Base-by-base conservation (phyloP, 2,329 filamentous ascomycete genomes). In the Clonostachys sp. region DNA sequence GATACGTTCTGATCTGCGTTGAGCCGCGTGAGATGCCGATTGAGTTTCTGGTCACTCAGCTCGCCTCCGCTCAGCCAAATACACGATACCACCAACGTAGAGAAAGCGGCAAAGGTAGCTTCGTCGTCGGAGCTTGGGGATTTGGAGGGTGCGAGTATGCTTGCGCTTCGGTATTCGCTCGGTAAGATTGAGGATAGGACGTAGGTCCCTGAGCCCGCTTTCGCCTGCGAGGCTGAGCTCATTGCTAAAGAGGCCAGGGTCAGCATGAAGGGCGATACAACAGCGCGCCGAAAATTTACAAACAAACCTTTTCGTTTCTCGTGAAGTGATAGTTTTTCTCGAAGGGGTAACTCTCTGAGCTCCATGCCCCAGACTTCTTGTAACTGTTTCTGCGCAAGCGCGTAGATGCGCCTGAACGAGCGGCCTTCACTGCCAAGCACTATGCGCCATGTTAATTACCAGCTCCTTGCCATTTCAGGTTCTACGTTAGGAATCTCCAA, bases 281-380 rank as follows among this genome's bases (percentile, higher is more conserved):
- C 24, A 30, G 24, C 24, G 24, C 4, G 16, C 41, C 33, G n/a
- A 36, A 36, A 17, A 17, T 42, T 42, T 2, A 34, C 7, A n/a
- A 10, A 34, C 70, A 51, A 68, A 84, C 86, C 87, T 74, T 87
- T 84, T 57, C 89, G 81, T 61, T 80, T 81, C 53, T 95, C 88
- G 50, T 83, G 83, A 34, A 96, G 68, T 1, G 90, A 90, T 44
- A 88, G 78, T 65, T 91, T 95, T 59, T 96, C 92, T 58, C 80
- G 81, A 2, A 79, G 74, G 0, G 94, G 91, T 44, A 97, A 74
- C 67, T 96, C 91, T 5, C 82, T 76, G 75, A 99, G 80, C 63
- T 91, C 80, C 91, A 97, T 96, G n/a, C 94, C 94, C 67, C 96
- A 97, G 2, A 84, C 77, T 3, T 71, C 70, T 43, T 77, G 73